Evolutionary conservation across 2,329 filamentous ascomycete species (phyloP).

Genomic region (Aureobasidium sp.): DNA sequence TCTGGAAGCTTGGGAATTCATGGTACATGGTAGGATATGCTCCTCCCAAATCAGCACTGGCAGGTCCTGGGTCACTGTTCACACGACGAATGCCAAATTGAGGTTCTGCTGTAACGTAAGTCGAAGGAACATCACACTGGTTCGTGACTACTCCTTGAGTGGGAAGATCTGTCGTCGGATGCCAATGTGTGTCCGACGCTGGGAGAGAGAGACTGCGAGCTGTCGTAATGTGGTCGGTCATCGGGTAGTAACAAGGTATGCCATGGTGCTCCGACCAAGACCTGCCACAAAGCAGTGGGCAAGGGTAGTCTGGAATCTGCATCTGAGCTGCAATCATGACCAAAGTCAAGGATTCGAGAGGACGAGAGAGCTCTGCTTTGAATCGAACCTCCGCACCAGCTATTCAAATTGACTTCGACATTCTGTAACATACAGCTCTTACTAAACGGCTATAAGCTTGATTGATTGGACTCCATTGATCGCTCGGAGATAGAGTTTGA

Average conservation of each 20-base stretch:
- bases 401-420: not conserved
- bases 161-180: not conserved
- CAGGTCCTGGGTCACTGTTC: not conserved
- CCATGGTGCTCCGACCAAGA: not conserved
- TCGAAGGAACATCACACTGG: not conserved
- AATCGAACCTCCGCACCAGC: not conserved
- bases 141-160: not conserved
- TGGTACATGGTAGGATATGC: not conserved
- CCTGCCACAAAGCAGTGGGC: not conserved
- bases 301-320: not conserved
- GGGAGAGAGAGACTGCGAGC: too few species aligned
- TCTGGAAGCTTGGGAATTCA: not conserved
- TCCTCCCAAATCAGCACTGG: not conserved
- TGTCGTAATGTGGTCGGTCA: not conserved
- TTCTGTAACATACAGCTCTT: not conserved
- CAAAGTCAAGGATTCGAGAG: not conserved
- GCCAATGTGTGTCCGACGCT: not conserved
- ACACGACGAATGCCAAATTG: not conserved
- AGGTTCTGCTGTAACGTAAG: not conserved
- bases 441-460: not conserved
- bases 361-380: not conserved
- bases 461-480: not conserved
- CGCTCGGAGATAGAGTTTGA: not conserved
- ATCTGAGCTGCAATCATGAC: not conserved
- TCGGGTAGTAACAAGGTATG: not conserved